A percentile compares a stretch with the other conserved stretches of the same genome.
These are phyloP conservation scores for Cystobasidium onofrii DNA, from an alignment of 768 basidiomycete genomes.

Conservation along the genomic window DNA sequence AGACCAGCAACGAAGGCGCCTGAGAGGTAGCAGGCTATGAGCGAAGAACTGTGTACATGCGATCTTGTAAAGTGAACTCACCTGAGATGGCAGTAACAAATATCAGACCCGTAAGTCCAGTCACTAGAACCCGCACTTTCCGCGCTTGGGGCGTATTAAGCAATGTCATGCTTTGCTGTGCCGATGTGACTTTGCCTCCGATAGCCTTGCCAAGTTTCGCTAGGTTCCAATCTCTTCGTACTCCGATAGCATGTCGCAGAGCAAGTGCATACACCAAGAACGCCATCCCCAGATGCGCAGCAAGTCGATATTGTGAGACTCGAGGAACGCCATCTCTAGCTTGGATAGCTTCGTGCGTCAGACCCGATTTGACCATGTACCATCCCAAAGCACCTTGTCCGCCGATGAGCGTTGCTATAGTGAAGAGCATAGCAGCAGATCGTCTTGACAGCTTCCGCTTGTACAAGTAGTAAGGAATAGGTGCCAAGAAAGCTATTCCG, in stretches of 20 bases:
- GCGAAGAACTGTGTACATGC: slow-evolving; percentile 4
- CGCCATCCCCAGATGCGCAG: slow-evolving; percentile 86
- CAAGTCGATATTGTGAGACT: slow-evolving; percentile 92
- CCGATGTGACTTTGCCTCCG: slow-evolving; percentile 25
- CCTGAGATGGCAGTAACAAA: slow-evolving; percentile 88
- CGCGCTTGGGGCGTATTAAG: slow-evolving; percentile 56
- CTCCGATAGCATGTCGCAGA: slow-evolving; percentile 57
- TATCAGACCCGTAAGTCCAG: slow-evolving; percentile 65
- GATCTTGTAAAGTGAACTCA: slow-evolving; percentile 46
- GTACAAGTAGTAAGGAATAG: slow-evolving; percentile 41
- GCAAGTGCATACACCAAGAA: slow-evolving; percentile 88
- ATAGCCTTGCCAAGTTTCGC: slow-evolving; percentile 43
- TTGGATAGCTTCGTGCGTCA: slow-evolving; percentile 71
- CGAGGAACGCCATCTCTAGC: slow-evolving; percentile 73
- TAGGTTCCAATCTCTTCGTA: slow-evolving; percentile 70
- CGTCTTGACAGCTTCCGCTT: slow-evolving; percentile 58
- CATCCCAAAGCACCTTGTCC: slow-evolving; percentile 87
- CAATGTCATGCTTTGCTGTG: slow-evolving; percentile 49
- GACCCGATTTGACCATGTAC: slow-evolving; percentile 99
- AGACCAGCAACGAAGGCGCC: slow-evolving; percentile 97
- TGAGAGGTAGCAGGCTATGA: slow-evolving; percentile 43
- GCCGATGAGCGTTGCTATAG: slow-evolving; percentile 72
- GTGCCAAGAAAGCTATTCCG: slow-evolving; percentile 64
- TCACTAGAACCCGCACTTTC: slow-evolving; percentile 57
- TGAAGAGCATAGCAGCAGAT: slow-evolving; percentile 59